Percentiles rank a stretch among this genome's conserved stretches.
Conservation (phyloP, 108 stramenopile genomes). For the Nitzschia sp. region DNA sequence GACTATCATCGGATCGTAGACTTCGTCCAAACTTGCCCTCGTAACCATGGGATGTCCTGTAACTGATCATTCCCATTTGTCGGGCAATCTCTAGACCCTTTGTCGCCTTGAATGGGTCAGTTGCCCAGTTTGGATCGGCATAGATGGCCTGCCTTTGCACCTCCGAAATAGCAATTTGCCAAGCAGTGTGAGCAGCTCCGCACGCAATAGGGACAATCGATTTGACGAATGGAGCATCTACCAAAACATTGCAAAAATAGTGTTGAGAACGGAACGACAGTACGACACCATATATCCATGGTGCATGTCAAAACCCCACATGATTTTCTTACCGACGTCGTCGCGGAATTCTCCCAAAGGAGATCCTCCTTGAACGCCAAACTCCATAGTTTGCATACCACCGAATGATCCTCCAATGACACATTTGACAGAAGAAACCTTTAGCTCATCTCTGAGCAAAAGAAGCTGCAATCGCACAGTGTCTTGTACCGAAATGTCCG, state of each 20-base stretch:
- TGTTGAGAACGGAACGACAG: too few relatives aligned
- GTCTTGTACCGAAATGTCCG: slow-evolving; percentile 86
- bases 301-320: too few relatives aligned
- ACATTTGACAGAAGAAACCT: slow-evolving; percentile 68
- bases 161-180: slow-evolving; percentile 94
- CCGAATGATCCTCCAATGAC: slow-evolving; percentile 95
- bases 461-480: slow-evolving; percentile 80
- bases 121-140: slow-evolving; percentile 86
- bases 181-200: slow-evolving; percentile 87
- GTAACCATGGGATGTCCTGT: slow-evolving; percentile 84
- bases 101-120: slow-evolving; percentile 62
- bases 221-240: slow-evolving; percentile 66
- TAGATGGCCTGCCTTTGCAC: slow-evolving; percentile 92
- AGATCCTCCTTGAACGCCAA: slow-evolving; percentile 79
- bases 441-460: slow-evolving; percentile 72
- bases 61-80: slow-evolving; percentile 91
- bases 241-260: not conserved
- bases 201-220: slow-evolving; percentile 87
- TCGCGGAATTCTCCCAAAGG: slow-evolving; percentile 33
- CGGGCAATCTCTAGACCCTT: slow-evolving; percentile 85
- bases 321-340: slow-evolving; percentile 31
- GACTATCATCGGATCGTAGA: slow-evolving; percentile 34
- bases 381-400: slow-evolving; percentile 95
- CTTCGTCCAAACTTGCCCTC: slow-evolving; percentile 80
- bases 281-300: too few relatives aligned